Percentiles rank a stretch among this genome's conserved stretches.
Conservation (phyloP, 176 grass and related monocot genomes). For the Triticum timopheevii region DNA sequence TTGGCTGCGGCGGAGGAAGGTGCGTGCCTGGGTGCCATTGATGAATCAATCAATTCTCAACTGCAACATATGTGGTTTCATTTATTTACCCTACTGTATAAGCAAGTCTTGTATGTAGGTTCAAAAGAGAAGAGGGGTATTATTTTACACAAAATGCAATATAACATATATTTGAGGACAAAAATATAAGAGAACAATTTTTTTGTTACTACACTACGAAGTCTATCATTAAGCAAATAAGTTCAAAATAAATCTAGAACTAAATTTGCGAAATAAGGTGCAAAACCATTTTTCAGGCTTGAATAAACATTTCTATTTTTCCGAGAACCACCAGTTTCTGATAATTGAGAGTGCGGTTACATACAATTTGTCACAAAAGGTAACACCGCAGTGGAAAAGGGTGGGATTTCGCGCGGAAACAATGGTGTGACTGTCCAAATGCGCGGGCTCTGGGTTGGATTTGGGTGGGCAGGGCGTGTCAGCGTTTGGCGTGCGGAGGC, state of each 20-base stretch:
- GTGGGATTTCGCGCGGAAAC: no score
- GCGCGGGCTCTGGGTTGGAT: no score
- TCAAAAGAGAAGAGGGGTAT: slow-evolving; percentile 3
- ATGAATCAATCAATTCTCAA: no score
- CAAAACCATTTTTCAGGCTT: neutral
- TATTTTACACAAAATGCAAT: neutral
- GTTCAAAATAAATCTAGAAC: neutral
- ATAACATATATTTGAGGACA: neutral
- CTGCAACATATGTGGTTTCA: slow-evolving; percentile 27
- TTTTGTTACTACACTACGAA: neutral
- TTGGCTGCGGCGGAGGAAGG: no score
- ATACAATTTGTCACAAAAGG: neutral
- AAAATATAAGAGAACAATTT: neutral
- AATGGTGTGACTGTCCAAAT: no score
- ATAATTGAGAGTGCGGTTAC: neutral
- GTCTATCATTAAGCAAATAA: neutral
- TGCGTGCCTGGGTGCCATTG: no score
- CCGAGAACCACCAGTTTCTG: neutral
- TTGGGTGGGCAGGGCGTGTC: no score
- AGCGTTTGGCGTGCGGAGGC: no score
- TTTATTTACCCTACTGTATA: slow-evolving; percentile 62
- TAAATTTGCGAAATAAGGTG: neutral
- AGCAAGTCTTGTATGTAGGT: slow-evolving; percentile 52
- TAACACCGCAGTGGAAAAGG: neutral
- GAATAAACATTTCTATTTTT: neutral